Conservation (phyloP, 1,284 basidiomycete species). For the Ceratorhiza oryzae-sativae region DNA sequence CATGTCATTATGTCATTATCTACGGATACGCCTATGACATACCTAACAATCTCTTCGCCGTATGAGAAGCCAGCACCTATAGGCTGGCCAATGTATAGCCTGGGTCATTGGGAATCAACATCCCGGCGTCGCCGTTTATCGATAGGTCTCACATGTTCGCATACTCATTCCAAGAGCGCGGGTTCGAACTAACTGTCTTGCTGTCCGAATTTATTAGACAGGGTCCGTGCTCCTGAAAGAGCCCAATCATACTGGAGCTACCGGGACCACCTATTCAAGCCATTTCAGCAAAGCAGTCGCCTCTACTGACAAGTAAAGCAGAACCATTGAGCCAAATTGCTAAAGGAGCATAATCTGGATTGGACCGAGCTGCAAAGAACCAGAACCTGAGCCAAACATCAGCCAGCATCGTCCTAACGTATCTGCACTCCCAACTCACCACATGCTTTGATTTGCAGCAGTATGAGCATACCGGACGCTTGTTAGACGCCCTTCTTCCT, state of each 20-base stretch:
- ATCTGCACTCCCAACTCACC: neutral
- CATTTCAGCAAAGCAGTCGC: constrained; percentile 44
- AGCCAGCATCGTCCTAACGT: neutral
- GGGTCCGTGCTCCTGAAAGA: constrained; percentile 65
- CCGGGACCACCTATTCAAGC: constrained; percentile 31
- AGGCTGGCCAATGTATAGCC: constrained; percentile 79
- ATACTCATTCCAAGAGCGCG: constrained; percentile 70
- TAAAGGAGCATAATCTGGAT: constrained; percentile 39
- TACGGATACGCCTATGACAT: neutral
- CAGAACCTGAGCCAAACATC: constrained; percentile 46
- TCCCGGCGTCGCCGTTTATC: neutral
- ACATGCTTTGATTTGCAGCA: constrained; percentile 61
- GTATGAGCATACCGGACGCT: constrained; percentile 70
- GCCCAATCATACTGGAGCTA: constrained; percentile 44
- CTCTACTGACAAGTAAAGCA: constrained; percentile 46
- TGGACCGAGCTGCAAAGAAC: constrained; percentile 45
- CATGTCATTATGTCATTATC: too few species aligned
- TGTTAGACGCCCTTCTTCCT: constrained; percentile 71
- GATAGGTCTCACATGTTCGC: constrained; percentile 62
- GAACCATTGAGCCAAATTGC: constrained; percentile 57
- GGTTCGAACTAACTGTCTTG: constrained; percentile 61
- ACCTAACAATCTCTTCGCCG: constrained; percentile 57
- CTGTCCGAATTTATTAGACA: constrained; percentile 64
- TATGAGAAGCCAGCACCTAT: constrained; percentile 72
- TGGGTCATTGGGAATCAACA: constrained; percentile 45